phyloP scores from a whole-genome alignment of 257 asterid species.

The Fraxinus anomala region DNA sequence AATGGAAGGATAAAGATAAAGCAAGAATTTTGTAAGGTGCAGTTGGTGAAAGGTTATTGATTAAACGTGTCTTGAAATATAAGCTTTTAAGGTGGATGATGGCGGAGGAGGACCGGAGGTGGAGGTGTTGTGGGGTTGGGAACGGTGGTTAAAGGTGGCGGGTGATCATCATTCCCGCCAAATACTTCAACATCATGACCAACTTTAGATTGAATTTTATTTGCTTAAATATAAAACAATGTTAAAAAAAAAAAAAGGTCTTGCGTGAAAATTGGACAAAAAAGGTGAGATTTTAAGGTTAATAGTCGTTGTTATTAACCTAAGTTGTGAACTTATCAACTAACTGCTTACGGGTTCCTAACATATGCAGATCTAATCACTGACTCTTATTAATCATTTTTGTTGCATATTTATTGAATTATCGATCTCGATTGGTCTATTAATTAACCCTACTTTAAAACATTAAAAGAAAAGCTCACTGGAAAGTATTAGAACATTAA shows the following conservation, averaged over 20 bases:
- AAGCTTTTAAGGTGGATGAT: slow-evolving; percentile 31
- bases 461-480: background rate
- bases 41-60: slow-evolving; percentile 33
- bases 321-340: background rate
- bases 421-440: too few species aligned
- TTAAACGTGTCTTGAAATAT: slow-evolving; percentile 33
- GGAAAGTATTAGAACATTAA: too few species aligned
- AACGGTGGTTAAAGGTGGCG: slow-evolving; percentile 69
- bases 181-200: slow-evolving; percentile 42
- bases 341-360: background rate
- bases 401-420: background rate
- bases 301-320: background rate
- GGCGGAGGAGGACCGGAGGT: slow-evolving; percentile 13
- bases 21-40: slow-evolving; percentile 27
- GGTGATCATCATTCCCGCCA: slow-evolving; percentile 65
- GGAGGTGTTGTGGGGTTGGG: slow-evolving; percentile 61
- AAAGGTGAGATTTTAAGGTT: background rate
- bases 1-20: slow-evolving; percentile 24
- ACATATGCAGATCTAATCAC: background rate
- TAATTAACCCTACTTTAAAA: background rate
- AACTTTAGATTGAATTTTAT: slow-evolving; percentile 24
- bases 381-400: too few species aligned
- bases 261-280: slow-evolving; percentile 22
- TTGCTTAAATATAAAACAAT: background rate
- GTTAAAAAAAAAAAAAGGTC: background rate